These are phyloP conservation scores for Phalaenopsis hybrid DNA, from an alignment of 116 monocot genomes.

Conservation along the genomic window DNA sequence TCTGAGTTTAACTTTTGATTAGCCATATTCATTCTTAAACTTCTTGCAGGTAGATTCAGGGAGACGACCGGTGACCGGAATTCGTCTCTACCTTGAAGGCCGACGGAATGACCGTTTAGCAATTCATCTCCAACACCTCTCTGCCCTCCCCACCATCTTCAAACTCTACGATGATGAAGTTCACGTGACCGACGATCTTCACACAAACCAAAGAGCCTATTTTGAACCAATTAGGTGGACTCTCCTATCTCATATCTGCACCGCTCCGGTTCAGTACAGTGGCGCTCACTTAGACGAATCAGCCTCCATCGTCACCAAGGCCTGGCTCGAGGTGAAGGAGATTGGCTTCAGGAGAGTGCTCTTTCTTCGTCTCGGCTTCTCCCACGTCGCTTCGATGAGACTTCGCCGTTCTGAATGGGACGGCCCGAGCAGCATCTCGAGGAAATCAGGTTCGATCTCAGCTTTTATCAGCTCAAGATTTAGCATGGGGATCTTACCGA, in stretches of 20 bases:
- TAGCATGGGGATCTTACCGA: conserved; percentile 16
- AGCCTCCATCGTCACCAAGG: conserved; percentile 60
- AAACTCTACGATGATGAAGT: conserved; percentile 31
- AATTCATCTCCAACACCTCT: conserved; percentile 73
- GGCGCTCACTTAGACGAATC: conserved; percentile 32
- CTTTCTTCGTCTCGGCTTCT: conserved; percentile 76
- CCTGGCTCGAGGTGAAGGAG: conserved; percentile 61
- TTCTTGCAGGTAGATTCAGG: conserved; percentile 47
- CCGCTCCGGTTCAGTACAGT: conserved; percentile 51
- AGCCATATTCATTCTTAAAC: background rate
- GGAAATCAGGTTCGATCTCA: conserved; percentile 42
- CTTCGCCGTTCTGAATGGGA: conserved; percentile 76
- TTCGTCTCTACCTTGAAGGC: conserved; percentile 65
- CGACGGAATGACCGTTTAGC: conserved; percentile 51
- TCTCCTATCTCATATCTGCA: conserved; percentile 61
- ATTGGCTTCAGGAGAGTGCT: conserved; percentile 48
- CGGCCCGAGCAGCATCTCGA: conserved; percentile 16
- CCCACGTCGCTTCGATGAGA: conserved; percentile 41
- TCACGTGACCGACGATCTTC: background rate
- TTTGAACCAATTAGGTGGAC: conserved; percentile 54
- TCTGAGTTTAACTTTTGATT: background rate
- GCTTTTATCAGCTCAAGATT: conserved; percentile 32
- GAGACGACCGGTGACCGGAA: conserved; percentile 61
- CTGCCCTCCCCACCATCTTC: conserved; percentile 31
- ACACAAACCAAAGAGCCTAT: conserved; percentile 30